Base-by-base conservation (phyloP, 345 rosid species). In the Sonneratia caseolaris region DNA sequence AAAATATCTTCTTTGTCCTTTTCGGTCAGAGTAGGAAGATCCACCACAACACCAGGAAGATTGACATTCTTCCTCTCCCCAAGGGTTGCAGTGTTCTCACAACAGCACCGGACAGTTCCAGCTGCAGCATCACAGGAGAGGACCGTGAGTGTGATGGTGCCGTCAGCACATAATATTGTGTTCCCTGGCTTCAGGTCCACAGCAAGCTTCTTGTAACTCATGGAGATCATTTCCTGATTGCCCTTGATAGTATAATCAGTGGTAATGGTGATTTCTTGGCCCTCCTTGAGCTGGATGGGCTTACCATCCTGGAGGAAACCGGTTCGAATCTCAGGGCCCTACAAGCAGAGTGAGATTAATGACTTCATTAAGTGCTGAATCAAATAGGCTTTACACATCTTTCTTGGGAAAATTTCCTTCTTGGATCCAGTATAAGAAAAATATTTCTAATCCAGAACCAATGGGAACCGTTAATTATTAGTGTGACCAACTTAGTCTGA, bases 31-130 rank as follows among this genome's bases (percentile, higher is more conserved):
- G 94, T 92, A 5, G 97, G 97, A 66, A 92, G 92, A 79, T 92
- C 97, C 67, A 90, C 97, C 27, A 90, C 94, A 38, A 92, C 90
- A 75, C 94, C 97, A 2, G 97, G 97, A 61, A 92, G 94, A 81
- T 92, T 90, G 74, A 92, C 97, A 66, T 92, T 92, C 78, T 92
- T 92, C 66, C 97, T 83, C 80, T 92, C 97, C 35, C 97, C 96
- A 21, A 92, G 81, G 87, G 82, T 84, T 0, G 96, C 91, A 12
- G 94, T 76, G 77, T 92, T 92, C 75, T 86, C 91, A 80, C 96
- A 92, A 16, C 94, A 86, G 78, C 97, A 92, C 80, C 87, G 85
- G 69, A 92, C 97, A 3, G 89, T 90, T 74, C 92, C 97, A 72
- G 88, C 79, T 13, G 70, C 65, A 6, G 83, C 85, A 79, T 92